Evolutionary conservation across 1,284 basidiomycete species (phyloP), one percentile per base, ranked within the genome.

Genomic region (Cerioporus squamosus): DNA sequence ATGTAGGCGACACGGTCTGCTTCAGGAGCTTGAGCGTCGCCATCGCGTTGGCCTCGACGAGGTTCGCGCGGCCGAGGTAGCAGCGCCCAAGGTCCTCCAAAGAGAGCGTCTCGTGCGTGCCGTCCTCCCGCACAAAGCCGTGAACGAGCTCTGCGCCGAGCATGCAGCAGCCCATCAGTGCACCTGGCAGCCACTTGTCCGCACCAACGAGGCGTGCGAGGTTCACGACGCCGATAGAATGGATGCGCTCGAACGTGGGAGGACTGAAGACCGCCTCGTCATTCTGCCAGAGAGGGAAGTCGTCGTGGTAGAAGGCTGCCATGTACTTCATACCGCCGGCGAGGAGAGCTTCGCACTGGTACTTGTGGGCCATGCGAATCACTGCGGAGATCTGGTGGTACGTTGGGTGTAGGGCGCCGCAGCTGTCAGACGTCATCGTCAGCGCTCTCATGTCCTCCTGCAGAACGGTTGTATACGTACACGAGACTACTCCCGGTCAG

Each of bases 211-310:
- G 55, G 17, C 59, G 59, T 33, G 55, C 55, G 53, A 61, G 53
- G 50, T 61, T 57, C 44, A 58, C 60, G 36, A 61, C 60, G 33
- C 53, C 56, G 42, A 62, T 62, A 23, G 33, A 23, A 49, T 58
- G 55, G 40, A 54, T 44, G 20, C 38, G 55, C 26, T 60, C 44
- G 23, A 58, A 60, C 3, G 12, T 17, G 6, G 57, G 53, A 22
- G 55, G 47, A 5, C 44, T 43, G 46, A 55, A 29, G 23, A 31
- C 42, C 14, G 39, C 20, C 23, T 23, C 20, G 39, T 26, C 39
- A 22, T 31, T 49, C 15, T 38, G 24, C 47, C 48, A 46, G 5
- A 31, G 31, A 17, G 50, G 36, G 45, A 43, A 54, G 44, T 44
- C 51, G 44, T 48, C 51, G 15, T 53, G 53, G 47, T 47, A 62